phyloP scores from a whole-genome alignment of 805 yeast genomes.

The Suhomyces vadensis region DNA sequence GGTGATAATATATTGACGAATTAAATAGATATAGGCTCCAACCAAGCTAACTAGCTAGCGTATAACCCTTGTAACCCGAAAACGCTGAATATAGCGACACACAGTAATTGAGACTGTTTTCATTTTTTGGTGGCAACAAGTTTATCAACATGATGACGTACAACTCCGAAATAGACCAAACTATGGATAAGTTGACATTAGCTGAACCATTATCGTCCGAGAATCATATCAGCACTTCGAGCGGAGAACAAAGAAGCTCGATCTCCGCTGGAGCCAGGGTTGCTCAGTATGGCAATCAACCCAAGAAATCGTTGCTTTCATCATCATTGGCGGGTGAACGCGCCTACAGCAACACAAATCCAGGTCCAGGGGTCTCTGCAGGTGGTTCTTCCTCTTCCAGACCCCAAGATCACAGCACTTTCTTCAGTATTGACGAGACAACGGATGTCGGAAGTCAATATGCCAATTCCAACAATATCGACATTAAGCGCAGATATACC shows the following conservation, averaged over 20 bases:
- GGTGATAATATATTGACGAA: not conserved
- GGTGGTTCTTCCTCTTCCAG: not conserved
- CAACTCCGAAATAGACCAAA: conserved; percentile 7
- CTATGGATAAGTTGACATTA: conserved; percentile 5
- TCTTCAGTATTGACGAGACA: conserved; percentile 15
- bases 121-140: not conserved
- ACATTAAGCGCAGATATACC: conserved; percentile 9
- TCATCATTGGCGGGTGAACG: conserved; percentile 28
- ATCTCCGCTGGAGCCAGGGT: not conserved
- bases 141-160: conserved; percentile 34
- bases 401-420: not conserved
- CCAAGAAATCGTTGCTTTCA: conserved; percentile 26
- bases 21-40: not conserved
- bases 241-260: not conserved
- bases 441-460: conserved; percentile 6
- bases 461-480: conserved; percentile 7
- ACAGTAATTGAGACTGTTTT: not conserved
- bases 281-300: conserved; percentile 3
- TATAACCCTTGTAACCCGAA: too few species aligned
- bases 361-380: not conserved
- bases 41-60: too few species aligned
- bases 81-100: too few species aligned
- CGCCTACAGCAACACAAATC: conserved; percentile 3
- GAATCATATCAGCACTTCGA: not conserved
- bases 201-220: conserved; percentile 1